These are phyloP conservation scores for Heimioporus sp. DNA, from an alignment of 768 basidiomycete genomes.

Conservation along the genomic window DNA sequence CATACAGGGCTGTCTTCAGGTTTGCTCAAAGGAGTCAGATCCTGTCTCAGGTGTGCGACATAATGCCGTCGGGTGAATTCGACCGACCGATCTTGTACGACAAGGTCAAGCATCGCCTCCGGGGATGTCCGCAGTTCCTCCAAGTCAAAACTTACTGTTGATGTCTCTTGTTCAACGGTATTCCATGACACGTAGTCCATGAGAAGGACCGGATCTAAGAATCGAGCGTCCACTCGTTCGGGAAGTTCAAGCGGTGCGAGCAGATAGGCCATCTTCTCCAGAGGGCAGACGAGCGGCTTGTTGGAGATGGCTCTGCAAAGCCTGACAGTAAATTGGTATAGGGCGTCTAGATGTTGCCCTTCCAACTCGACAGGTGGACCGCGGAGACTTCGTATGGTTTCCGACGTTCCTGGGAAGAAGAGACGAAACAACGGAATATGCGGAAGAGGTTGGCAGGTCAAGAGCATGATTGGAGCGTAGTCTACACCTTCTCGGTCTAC, in stretches of 20 bases:
- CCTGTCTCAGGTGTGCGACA: slow-evolving; percentile 52
- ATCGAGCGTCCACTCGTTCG: slow-evolving; percentile 27
- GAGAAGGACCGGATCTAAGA: slow-evolving; percentile 30
- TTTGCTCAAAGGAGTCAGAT: slow-evolving; percentile 73
- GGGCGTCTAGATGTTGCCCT: slow-evolving; percentile 41
- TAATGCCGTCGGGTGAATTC: slow-evolving; percentile 75
- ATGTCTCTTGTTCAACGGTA: slow-evolving; percentile 46
- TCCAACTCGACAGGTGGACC: slow-evolving; percentile 51
- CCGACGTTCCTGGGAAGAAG: slow-evolving; percentile 51
- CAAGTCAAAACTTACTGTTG: slow-evolving; percentile 47
- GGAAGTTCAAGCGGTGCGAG: slow-evolving; percentile 55
- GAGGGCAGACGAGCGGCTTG: slow-evolving; percentile 59
- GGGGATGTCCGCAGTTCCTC: slow-evolving; percentile 29
- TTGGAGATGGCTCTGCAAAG: slow-evolving; percentile 62
- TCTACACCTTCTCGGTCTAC: slow-evolving; percentile 27
- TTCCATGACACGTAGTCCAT: slow-evolving; percentile 61
- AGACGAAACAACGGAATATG: slow-evolving; percentile 52
- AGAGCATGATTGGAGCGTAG: slow-evolving; percentile 60
- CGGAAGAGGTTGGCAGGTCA: slow-evolving; percentile 70
- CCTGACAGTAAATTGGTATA: slow-evolving; percentile 64
- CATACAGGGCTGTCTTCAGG: slow-evolving; percentile 63
- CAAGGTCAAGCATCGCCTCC: slow-evolving; percentile 52
- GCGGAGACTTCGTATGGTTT: slow-evolving; percentile 42
- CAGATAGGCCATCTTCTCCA: slow-evolving; percentile 60
- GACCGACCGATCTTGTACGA: slow-evolving; percentile 75